These are phyloP conservation scores for Myxozyma monticola DNA, from an alignment of 805 yeast genomes.

Conservation along the genomic window DNA sequence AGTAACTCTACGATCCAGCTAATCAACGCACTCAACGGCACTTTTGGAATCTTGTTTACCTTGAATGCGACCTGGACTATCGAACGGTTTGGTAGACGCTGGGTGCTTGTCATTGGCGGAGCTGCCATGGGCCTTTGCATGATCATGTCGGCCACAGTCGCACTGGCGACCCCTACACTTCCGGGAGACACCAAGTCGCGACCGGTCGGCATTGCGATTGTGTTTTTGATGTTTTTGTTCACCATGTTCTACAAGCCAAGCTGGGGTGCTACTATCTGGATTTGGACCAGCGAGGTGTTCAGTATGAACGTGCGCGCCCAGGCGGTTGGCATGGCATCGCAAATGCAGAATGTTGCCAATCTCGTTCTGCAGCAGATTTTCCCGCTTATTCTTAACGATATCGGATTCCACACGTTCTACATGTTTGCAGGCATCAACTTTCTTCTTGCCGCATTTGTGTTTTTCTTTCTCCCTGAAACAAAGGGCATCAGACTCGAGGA, in stretches of 20 bases:
- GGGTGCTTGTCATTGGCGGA: conserved; percentile 60
- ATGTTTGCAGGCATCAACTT: conserved; percentile 16
- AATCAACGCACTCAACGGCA: conserved; percentile 49
- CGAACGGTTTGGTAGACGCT: conserved; percentile 67
- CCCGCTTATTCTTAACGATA: conserved; percentile 47
- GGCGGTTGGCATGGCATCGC: conserved; percentile 58
- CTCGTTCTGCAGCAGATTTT: conserved; percentile 44
- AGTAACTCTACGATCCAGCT: conserved; percentile 48
- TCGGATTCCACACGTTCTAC: conserved; percentile 16
- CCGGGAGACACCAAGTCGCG: conserved; percentile 36
- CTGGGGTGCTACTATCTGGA: conserved; percentile 44
- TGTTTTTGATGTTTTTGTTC: conserved; percentile 27
- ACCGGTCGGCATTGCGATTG: conserved; percentile 40
- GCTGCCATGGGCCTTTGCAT: conserved; percentile 55
- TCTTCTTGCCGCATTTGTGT: conserved; percentile 37
- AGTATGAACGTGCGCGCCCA: conserved; percentile 68
- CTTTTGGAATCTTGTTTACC: conserved; percentile 43
- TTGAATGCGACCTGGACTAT: conserved; percentile 55
- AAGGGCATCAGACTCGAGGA: conserved; percentile 78
- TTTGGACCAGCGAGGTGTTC: conserved; percentile 63
- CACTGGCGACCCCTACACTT: conserved; percentile 43
- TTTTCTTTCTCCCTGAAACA: conserved; percentile 46
- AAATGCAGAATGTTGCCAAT: conserved; percentile 69
- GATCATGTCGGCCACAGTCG: conserved; percentile 43
- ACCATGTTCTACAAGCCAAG: conserved; percentile 31